These are phyloP conservation scores for Xylaria digitata DNA, from an alignment of 2,329 filamentous ascomycete species.

Conservation along the genomic window DNA sequence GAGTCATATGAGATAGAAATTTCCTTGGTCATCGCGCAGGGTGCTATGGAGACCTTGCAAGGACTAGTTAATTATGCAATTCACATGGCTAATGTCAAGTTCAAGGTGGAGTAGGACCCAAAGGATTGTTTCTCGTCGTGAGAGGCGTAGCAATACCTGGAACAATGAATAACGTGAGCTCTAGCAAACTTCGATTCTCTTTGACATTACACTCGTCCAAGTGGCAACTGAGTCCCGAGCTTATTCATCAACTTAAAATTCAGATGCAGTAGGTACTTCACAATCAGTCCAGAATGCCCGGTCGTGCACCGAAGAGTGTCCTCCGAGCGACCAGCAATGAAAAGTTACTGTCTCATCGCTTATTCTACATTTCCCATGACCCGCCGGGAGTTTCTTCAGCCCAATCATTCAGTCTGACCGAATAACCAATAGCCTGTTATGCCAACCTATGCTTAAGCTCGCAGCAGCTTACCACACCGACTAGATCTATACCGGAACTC, in stretches of 20 bases:
- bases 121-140: not conserved
- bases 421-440: not conserved
- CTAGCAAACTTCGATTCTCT: not conserved
- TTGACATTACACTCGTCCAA: not conserved
- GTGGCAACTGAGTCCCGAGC: not conserved
- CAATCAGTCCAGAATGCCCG: not conserved
- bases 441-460: not conserved
- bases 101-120: not conserved
- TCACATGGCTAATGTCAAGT: not conserved
- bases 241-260: not conserved
- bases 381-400: not conserved
- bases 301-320: not conserved
- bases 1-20: constrained; percentile 9
- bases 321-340: not conserved
- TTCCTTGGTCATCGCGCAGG: not conserved
- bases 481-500: too few relatives aligned
- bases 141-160: not conserved
- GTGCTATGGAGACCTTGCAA: not conserved
- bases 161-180: not conserved
- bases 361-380: not conserved
- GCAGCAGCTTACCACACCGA: not conserved
- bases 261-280: not conserved
- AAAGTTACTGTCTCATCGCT: not conserved
- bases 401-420: not conserved
- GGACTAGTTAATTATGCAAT: not conserved